These are phyloP conservation scores for Wickerhamiella shivajii DNA, from an alignment of 805 yeast species.

Conservation along the genomic window DNA sequence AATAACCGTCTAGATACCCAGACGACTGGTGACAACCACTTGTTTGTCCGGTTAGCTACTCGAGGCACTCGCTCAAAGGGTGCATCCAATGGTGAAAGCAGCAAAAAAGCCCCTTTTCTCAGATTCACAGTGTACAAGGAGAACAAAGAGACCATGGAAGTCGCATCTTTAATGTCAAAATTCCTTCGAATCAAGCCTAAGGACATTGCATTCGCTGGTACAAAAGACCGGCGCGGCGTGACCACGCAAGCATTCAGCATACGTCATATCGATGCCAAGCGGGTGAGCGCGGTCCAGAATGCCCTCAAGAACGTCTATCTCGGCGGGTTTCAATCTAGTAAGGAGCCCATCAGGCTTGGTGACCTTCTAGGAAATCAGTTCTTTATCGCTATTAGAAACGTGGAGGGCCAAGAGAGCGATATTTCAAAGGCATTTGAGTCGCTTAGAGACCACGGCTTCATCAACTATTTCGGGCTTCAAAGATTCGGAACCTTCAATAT, in stretches of 20 bases:
- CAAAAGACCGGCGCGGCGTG: conserved; percentile 91
- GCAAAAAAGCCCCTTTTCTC: conserved; percentile 51
- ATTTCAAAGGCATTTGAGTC: conserved; percentile 42
- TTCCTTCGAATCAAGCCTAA: conserved; percentile 62
- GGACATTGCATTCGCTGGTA: conserved; percentile 72
- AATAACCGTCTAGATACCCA: conserved; percentile 61
- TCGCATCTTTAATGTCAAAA: conserved; percentile 58
- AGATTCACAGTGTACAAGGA: conserved; percentile 81
- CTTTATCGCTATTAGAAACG: conserved; percentile 68
- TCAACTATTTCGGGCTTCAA: conserved; percentile 97
- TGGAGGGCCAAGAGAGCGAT: conserved; percentile 27
- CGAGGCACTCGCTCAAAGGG: conserved; percentile 5
- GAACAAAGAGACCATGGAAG: conserved; percentile 96
- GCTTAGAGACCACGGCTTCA: conserved; percentile 56
- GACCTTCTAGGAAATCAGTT: conserved; percentile 84
- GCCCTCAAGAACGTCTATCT: conserved; percentile 63
- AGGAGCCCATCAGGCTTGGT: conserved; percentile 54
- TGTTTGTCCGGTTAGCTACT: conserved; percentile 41
- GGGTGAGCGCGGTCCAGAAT: conserved; percentile 63
- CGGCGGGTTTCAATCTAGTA: conserved; percentile 63
- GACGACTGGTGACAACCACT: conserved; percentile 36
- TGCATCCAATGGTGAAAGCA: conserved; percentile 28
- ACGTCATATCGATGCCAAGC: conserved; percentile 42
- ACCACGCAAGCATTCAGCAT: conserved; percentile 72
- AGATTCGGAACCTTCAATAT: conserved; percentile 92